Base-by-base conservation (phyloP, 2,329 filamentous ascomycete genomes). In the Monosporascus sp. region DNA sequence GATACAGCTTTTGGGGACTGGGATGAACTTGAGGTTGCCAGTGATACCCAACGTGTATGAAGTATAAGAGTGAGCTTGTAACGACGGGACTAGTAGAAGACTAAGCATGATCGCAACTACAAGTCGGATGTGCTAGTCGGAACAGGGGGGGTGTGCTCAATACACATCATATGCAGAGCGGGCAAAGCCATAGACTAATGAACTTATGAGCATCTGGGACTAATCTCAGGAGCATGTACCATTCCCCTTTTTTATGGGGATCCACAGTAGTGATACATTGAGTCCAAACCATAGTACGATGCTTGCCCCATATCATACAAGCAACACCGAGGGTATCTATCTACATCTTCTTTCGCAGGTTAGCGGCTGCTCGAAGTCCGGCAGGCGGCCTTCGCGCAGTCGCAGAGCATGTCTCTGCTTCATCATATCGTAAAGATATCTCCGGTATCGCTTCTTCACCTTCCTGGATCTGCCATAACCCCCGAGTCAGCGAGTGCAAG, bases 351-450 rank as follows among this genome's bases (percentile, higher is more conserved):
- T 48, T 24, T 14, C 18, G 11, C 22, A 43, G n/a, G 39, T 20
- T 43, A 43, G 4, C 37, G n/a, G 14, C 41, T 35, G 11, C 24
- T 3, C 22, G 14, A 37, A 35, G 27, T 51, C 24, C 56, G 35
- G 31, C 24, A 46, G 55, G 35, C 50, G 45, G 55, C 45, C 47
- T 39, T 48, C 50, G 22, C 50, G 47, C 24, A 18, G 57, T 24
- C 47, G 48, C 37, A 18, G 47, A 50, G 44, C 41, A 43, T 27
- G 48, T 50, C 48, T 50, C 47, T 53, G 52, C 54, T 50, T 58
- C 37, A 45, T 51, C 25, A 50, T 25, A 50, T 56, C 56, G 47
- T 57, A 58, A 11, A 61, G 51, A 25, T 57, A 58, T 48, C 56
- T 49, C 48, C 48, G 55, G 37, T 47, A 58, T 20, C 50, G 48